Conservation (phyloP, 495 filamentous ascomycete genomes). For the Hypoxylon trugodes region DNA sequence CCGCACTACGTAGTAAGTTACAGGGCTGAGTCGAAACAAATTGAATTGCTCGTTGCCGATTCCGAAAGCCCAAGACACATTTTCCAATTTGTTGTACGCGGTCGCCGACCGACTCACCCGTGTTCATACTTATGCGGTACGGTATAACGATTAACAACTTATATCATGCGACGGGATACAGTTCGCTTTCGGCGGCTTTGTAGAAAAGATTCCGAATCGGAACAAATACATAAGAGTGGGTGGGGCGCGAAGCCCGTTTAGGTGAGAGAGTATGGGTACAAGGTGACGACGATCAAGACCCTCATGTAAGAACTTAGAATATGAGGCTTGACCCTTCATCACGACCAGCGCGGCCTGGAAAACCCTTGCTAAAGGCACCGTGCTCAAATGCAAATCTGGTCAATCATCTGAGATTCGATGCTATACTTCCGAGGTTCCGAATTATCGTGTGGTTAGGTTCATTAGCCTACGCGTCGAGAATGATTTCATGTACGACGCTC, state of each 20-base stretch:
- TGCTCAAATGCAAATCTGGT: constrained; percentile 29
- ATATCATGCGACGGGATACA: constrained; percentile 18
- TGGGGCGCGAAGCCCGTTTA: constrained; percentile 16
- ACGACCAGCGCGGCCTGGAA: too few species aligned
- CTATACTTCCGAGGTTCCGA: constrained; percentile 32
- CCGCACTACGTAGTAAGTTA: constrained; percentile 10
- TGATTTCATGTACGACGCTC: constrained; percentile 14
- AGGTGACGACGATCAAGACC: constrained; percentile 21
- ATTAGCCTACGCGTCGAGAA: constrained; percentile 16
- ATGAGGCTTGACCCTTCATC: constrained; percentile 19
- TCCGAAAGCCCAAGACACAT: constrained; percentile 16
- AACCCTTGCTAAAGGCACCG: constrained; percentile 28
- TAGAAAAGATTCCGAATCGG: constrained; percentile 22
- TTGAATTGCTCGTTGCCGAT: constrained; percentile 15
- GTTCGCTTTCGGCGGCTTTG: constrained; percentile 25
- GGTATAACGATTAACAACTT: constrained; percentile 19
- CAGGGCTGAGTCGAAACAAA: constrained; percentile 30
- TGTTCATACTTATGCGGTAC: constrained; percentile 6
- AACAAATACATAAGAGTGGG: constrained; percentile 21
- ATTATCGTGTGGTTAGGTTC: constrained; percentile 10
- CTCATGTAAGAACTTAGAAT: constrained; percentile 42
- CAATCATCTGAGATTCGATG: constrained; percentile 23
- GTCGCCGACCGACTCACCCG: constrained; percentile 3
- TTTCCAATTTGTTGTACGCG: constrained; percentile 12
- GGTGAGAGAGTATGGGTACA: constrained; percentile 16